phyloP scores from a whole-genome alignment of 352 stramenopile genomes.

The Thalassiosira hispida region DNA sequence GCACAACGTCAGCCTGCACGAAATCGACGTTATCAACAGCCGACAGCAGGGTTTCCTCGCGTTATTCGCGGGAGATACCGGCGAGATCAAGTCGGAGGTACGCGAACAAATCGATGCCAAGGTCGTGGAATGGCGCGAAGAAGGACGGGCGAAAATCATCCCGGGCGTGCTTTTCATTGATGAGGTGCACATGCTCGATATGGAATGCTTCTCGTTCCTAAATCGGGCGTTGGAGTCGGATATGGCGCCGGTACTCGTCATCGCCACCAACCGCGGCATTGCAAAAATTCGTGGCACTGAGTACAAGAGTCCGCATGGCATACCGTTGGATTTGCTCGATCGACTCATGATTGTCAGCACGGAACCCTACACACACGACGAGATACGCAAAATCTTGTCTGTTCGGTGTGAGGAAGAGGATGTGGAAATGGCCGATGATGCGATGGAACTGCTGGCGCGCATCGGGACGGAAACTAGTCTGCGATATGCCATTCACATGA shows the following conservation, averaged over 20 bases:
- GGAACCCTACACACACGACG: slow-evolving; percentile 93
- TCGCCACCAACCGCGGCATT: slow-evolving; percentile 98
- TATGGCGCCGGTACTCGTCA: slow-evolving; percentile 98
- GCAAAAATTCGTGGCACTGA: slow-evolving; percentile 98
- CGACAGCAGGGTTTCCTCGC: slow-evolving; percentile 98
- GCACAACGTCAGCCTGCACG: slow-evolving; percentile 96
- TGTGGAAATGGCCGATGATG: slow-evolving; percentile 97
- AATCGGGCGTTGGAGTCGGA: slow-evolving; percentile 97
- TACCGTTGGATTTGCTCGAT: slow-evolving; percentile 98
- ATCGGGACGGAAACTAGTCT: slow-evolving; percentile 98
- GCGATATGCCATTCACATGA: slow-evolving; percentile 99
- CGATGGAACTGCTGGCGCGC: slow-evolving; percentile 96
- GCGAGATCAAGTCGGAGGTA: slow-evolving; percentile 85
- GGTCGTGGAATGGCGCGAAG: slow-evolving; percentile 94
- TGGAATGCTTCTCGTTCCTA: slow-evolving; percentile 99
- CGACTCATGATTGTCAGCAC: slow-evolving; percentile 99
- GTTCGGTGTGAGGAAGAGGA: slow-evolving; percentile 98
- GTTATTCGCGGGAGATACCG: slow-evolving; percentile 98
- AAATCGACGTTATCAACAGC: slow-evolving; percentile 99
- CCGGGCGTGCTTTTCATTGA: slow-evolving; percentile 99
- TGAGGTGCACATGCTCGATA: slow-evolving; percentile 99
- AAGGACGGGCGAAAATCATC: slow-evolving; percentile 93
- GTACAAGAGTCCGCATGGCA: slow-evolving; percentile 98
- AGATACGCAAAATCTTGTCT: slow-evolving; percentile 96
- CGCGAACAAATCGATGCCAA: slow-evolving; percentile 99